Base-by-base conservation (phyloP, 108 stramenopile species). In the Thalassiosira profunda region DNA sequence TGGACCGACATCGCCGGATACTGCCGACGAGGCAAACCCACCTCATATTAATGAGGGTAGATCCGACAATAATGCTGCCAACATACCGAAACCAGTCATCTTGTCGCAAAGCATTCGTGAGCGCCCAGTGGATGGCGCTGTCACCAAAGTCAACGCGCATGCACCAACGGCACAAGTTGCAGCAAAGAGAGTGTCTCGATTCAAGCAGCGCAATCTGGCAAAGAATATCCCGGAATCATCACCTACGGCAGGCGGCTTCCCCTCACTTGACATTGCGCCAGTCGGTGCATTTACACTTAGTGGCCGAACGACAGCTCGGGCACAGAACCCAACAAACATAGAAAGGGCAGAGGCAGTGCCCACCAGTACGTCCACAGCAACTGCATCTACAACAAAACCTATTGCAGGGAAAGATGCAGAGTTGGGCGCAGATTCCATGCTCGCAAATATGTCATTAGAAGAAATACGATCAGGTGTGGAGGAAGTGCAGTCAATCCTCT, bases 361-460 rank as follows among this genome's bases (percentile, higher is more conserved):
- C 12, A 44, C 36, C 3, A 54, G 0, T 40, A 7, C 12, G 25
- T 35, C 12, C 43, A 55, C 11, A 33, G 43, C 37, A 44, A 48
- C 14, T 31, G 9, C 36, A 58, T 17, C 52, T 0, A 49, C 30
- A 10, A 40, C 25, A 31, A 45, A 29, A 62, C 45, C 30, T 17
- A 52, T 58, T 34, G 35, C 26, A 10, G 1, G 9, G 12, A 30
- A 1, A 37, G 71, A 53, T 34, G 31, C 71, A 1, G 76, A 44
- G 21, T 36, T 34, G 28, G 81, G 84, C 44, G 72, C 88, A 14
- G 31, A 80, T 15, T 71, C 84, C 21, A 87, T 88, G 83, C 26
- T 94, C 24, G 48, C 74, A 26, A 78, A 67, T 61, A 91, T 94
- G 90, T 86, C 90, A 1, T 52, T 46, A 5, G 79, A 81, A 6